Evolutionary conservation across 2,329 filamentous ascomycete species (phyloP).

Genomic region (Xylaria digitata): DNA sequence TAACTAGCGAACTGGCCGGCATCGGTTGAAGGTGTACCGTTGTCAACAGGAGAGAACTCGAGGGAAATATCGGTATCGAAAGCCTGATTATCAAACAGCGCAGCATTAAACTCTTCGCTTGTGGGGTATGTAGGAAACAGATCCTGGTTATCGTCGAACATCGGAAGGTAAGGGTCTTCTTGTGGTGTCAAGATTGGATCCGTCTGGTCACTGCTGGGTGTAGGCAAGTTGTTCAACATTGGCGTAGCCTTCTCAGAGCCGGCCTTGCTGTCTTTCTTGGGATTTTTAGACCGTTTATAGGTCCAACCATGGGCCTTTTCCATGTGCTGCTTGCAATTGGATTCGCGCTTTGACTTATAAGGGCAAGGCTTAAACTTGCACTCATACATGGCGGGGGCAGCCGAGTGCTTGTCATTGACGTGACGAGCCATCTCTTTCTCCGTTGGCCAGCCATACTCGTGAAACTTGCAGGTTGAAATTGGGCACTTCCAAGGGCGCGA

Average conservation of each 20-base stretch:
- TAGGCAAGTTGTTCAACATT: conserved; percentile 69
- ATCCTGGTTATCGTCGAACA: conserved; percentile 49
- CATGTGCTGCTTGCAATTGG: conserved; percentile 99
- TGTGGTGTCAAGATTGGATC: conserved; percentile 68
- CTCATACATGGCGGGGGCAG: conserved; percentile 81
- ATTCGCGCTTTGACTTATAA: conserved; percentile 95
- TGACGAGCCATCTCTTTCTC: conserved; percentile 98
- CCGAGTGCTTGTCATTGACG: conserved; percentile 94
- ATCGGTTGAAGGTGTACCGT: conserved; percentile 62
- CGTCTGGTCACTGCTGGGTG: conserved; percentile 69
- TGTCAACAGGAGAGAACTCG: conserved; percentile 60
- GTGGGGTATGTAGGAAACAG: conserved; percentile 64
- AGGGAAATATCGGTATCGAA: conserved; percentile 56
- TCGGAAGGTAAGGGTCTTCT: conserved; percentile 57
- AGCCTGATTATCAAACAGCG: conserved; percentile 54
- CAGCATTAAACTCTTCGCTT: conserved; percentile 59
- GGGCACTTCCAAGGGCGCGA: conserved; percentile 96
- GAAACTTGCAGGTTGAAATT: conserved; percentile 85
- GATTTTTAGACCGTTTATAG: conserved; percentile 94
- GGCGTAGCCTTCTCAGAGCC: conserved; percentile 66
- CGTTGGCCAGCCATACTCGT: conserved; percentile 90
- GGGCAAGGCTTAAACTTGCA: conserved; percentile 86
- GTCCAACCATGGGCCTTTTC: conserved; percentile 93
- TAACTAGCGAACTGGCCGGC: conserved; percentile 67
- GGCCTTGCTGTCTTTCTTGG: conserved; percentile 67